phyloP scores from a whole-genome alignment of 1,284 basidiomycete species.

The Coniferiporia sulphurascens region DNA sequence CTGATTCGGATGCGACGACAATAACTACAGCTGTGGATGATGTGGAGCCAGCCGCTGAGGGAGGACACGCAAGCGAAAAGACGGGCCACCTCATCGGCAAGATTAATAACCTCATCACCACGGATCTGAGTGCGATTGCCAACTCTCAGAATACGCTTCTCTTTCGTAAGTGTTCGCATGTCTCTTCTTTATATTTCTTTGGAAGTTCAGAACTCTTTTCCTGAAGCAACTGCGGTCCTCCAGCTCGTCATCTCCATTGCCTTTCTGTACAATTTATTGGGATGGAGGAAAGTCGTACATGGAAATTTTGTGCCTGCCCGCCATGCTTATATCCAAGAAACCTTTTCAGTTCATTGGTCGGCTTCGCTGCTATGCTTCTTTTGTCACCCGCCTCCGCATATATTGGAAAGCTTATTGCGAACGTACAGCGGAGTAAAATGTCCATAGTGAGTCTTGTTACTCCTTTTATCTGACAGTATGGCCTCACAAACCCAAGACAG shows the following conservation, averaged over 20 bases:
- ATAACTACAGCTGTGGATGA: background rate
- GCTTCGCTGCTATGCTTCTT: conserved; percentile 29
- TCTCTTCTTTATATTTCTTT: conserved; percentile 10
- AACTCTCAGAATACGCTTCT: conserved; percentile 19
- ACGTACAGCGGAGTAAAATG: conserved; percentile 22
- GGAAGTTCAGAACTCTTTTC: conserved; percentile 24
- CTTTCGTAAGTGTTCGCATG: conserved; percentile 5
- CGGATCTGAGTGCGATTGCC: conserved; percentile 22
- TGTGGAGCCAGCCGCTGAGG: background rate
- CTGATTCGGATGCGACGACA: background rate
- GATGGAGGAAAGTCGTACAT: conserved; percentile 19
- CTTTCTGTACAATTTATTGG: conserved; percentile 30
- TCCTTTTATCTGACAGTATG: background rate
- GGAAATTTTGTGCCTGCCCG: background rate
- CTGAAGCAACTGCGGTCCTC: conserved; percentile 23
- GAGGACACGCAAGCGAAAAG: conserved; percentile 25
- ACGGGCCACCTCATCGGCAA: too few relatives aligned
- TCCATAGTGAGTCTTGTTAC: background rate
- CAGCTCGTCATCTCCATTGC: conserved; percentile 26
- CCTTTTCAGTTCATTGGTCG: conserved; percentile 28
- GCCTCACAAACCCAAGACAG: conserved; percentile 29
- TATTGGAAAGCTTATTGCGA: conserved; percentile 19
- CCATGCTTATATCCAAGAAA: background rate
- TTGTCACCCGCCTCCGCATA: conserved; percentile 29
- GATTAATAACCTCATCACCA: conserved; percentile 34